phyloP scores from a whole-genome alignment of 345 rosid genomes.

The Noccaea caerulescens region DNA sequence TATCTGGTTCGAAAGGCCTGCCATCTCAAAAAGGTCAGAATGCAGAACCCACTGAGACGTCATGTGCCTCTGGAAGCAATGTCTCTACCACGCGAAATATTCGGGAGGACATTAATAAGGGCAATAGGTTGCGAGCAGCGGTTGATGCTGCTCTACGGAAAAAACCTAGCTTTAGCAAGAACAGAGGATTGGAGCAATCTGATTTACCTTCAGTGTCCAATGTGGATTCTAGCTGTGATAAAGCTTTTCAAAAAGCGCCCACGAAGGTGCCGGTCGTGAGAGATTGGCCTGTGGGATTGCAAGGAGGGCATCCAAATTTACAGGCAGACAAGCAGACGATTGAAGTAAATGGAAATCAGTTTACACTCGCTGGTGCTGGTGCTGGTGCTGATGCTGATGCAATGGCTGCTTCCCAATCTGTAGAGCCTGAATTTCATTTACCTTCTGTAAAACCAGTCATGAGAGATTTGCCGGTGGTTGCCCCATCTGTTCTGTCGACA shows the following conservation, averaged over 20 bases:
- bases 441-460: constrained; percentile 44
- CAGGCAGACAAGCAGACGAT: constrained; percentile 44
- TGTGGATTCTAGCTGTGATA: constrained; percentile 50
- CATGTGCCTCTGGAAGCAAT: constrained; percentile 52
- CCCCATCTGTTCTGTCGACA: constrained; percentile 42
- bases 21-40: constrained; percentile 55
- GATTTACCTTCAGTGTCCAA: constrained; percentile 53
- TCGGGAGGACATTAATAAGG: constrained; percentile 55
- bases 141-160: constrained; percentile 78
- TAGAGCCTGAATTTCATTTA: constrained; percentile 42
- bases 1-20: constrained; percentile 45
- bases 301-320: constrained; percentile 51
- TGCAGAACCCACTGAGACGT: constrained; percentile 48
- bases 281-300: constrained; percentile 49
- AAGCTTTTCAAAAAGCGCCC: constrained; percentile 53
- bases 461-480: constrained; percentile 46
- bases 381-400: constrained; percentile 32
- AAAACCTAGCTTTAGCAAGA: constrained; percentile 71
- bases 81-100: constrained; percentile 47
- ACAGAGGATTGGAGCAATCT: constrained; percentile 55
- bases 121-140: constrained; percentile 74
- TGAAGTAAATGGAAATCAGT: constrained; percentile 47
- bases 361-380: constrained; percentile 36
- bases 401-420: constrained; percentile 38
- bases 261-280: constrained; percentile 46